Evolutionary conservation across 2,329 filamentous ascomycete species (phyloP), one percentile per base, ranked within the genome.

Genomic region (Fusarium sp.): DNA sequence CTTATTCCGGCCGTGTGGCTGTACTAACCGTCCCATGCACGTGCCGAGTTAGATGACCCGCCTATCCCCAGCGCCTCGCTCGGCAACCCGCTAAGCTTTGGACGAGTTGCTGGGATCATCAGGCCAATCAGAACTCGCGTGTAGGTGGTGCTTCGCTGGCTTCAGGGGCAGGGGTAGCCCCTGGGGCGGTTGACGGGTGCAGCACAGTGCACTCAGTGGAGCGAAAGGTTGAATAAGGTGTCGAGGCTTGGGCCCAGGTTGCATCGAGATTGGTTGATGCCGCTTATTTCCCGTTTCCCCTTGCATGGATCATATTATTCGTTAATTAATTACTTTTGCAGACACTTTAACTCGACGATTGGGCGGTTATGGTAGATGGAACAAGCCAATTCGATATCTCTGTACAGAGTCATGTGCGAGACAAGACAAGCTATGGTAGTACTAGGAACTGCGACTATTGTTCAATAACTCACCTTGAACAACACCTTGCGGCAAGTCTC

Each of bases 191-290:
- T 51, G 48, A 55, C 30, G 50, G 59, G 44, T 56, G 54, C 46
- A 55, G 58, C 46, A 51, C 58, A 62, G 57, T 56, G 45, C 53
- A 40, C 48, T 57, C 56, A 56, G 64, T 65, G 57, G 61, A 41
- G n/a, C 32, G 35, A 43, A 47, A 6, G 48, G 46, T 53, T 63
- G 62, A 56, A 51, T 50, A 56, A 55, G 41, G 48, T 60, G 62
- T 30, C 24, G 32, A 62, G 46, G 46, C 56, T 51, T 46, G 24
- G 30, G 40, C 28, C 20, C 26, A 60, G 57, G 56, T 48, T 59
- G 57, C 48, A 72, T 73, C 68, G 60, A 68, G 71, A 73, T 73
- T 72, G 71, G 71, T 43, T 56, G 58, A 26, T 51, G 17, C 43
- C 58, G 62, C 64, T 45, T 64, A 65, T 57, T 51, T 58, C 46